Base-by-base conservation (phyloP, 805 yeast species). In the Jamesozyma piceae region DNA sequence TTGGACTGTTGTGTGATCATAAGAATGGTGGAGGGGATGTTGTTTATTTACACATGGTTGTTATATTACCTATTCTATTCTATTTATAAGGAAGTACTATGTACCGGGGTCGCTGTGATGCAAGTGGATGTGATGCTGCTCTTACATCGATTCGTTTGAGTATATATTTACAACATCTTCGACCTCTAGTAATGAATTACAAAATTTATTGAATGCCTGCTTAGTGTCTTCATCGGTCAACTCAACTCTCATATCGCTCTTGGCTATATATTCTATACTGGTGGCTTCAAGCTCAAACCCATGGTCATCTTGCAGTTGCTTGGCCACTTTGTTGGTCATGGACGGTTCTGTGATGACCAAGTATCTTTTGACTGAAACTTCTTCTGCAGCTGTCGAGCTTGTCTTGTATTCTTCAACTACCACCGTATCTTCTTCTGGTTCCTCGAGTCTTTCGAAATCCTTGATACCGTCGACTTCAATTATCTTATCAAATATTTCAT, bases 131-230 rank as follows among this genome's bases (percentile, higher is more conserved):
- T 26, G 28, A 26, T 26, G 28, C 11, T 26, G 28, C 13, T 37
- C 2, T 28, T 20, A 35, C n/a, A 27, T 15, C 31, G 36, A 29
- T 14, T 34, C 67, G 58, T 87, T 90, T 26, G 85, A 74, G 64
- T 84, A 85, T 45, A 84, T 77, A 48, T 77, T 86, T 5, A 86
- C 78, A 18, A 90, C 84, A 52, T 92, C 97, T 39, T 82, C 87
- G n/a, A 87, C 66, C 28, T 80, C 86, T 42, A 86, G 94, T 37
- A 90, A 66, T 38, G 70, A 68, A 19, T 60, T 66, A 28, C 81
- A 60, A 29, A 88, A 75, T 54, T 77, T 82, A 14, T 72, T 72
- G 52, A 77, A 72, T 30, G 70, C 69, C 45, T 68, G 72, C 44
- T 62, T 67, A 6, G 70, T 63, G 3, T 77, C 87, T 21, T 68